These are phyloP conservation scores for Solanum acaule DNA, from an alignment of 257 asterid genomes.

Conservation along the genomic window DNA sequence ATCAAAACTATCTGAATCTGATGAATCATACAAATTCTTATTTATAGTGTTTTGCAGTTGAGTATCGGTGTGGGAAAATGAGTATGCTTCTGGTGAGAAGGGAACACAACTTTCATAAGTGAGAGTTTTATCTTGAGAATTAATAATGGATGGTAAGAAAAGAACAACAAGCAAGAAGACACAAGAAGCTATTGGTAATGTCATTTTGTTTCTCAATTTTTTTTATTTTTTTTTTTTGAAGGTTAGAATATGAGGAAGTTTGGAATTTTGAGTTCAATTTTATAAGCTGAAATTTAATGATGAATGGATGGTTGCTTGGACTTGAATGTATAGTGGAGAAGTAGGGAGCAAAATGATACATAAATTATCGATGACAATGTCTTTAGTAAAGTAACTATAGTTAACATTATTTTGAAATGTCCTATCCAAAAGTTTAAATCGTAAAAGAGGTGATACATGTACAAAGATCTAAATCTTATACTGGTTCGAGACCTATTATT, in stretches of 20 bases:
- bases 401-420: background rate
- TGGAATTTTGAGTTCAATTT: background rate
- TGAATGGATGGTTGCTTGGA: constrained; percentile 15
- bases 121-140: constrained; percentile 7
- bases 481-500: background rate
- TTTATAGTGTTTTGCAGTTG: background rate
- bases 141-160: background rate
- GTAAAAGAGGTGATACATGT: background rate
- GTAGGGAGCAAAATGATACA: constrained; percentile 17
- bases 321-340: constrained; percentile 11
- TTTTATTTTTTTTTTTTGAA: too few relatives aligned
- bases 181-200: constrained; percentile 4
- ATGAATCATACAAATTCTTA: background rate
- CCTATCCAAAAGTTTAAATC: background rate
- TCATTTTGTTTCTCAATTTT: background rate
- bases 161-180: constrained; percentile 10
- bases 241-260: background rate
- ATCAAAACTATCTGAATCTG: background rate
- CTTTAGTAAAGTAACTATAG: background rate
- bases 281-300: background rate
- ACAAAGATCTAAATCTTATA: background rate
- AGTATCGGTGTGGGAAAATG: constrained; percentile 25
- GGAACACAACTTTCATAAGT: constrained; percentile 15
- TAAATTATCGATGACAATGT: background rate
- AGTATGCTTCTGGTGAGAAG: constrained; percentile 25